Evolutionary conservation across 129 eudicot species (phyloP).

Genomic region (Saussurea involucrata): DNA sequence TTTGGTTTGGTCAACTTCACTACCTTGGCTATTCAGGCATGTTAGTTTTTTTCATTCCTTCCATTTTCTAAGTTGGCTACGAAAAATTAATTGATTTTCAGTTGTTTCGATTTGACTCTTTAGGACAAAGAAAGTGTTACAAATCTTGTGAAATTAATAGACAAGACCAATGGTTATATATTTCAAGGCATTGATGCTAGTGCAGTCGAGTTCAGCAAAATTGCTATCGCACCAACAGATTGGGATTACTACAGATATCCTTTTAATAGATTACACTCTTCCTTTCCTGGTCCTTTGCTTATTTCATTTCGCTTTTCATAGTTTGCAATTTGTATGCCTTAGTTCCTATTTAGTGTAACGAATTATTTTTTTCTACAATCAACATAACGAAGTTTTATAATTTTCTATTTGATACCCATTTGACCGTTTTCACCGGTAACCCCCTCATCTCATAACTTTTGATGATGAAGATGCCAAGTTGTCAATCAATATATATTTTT

Average conservation of each 20-base stretch:
- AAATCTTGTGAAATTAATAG: conserved; percentile 81
- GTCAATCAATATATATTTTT: too few relatives aligned
- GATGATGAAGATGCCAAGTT: too few relatives aligned
- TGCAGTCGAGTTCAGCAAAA: conserved; percentile 90
- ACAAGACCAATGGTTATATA: conserved; percentile 86
- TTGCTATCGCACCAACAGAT: conserved; percentile 62
- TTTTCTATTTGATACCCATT: too few relatives aligned
- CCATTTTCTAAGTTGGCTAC: not conserved
- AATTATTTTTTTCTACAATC: too few relatives aligned
- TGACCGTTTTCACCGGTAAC: too few relatives aligned
- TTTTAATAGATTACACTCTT: conserved; percentile 25
- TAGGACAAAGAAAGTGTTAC: conserved; percentile 74
- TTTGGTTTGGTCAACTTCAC: conserved; percentile 73
- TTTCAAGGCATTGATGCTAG: conserved; percentile 81
- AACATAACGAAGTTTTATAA: too few relatives aligned
- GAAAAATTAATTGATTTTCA: not conserved
- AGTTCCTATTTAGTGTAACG: too few relatives aligned
- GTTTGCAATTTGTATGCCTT: too few relatives aligned
- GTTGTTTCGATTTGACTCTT: conserved; percentile 4
- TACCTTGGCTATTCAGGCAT: conserved; percentile 84
- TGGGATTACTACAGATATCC: conserved; percentile 81
- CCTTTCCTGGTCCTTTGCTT: not conserved
- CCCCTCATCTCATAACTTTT: too few relatives aligned
- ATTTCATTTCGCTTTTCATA: not conserved
- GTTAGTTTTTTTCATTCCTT: not conserved